Base-by-base conservation (phyloP, 108 stramenopile species). In the Hondaea fermentalgiana region DNA sequence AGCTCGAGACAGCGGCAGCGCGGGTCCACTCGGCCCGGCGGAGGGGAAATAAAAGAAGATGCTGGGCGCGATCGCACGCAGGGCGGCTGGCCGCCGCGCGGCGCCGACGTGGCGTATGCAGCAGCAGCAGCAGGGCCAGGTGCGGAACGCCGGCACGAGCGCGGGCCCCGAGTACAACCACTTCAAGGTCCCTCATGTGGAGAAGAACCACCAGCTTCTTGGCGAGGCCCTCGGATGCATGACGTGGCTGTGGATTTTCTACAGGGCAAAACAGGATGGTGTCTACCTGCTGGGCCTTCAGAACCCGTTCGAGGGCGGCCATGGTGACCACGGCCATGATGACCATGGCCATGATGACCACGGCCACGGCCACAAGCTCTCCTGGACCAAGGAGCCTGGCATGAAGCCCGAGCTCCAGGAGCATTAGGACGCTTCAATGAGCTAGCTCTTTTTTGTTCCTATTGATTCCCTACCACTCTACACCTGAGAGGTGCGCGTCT, bases 111-210 rank as follows among this genome's bases (percentile, higher is more conserved):
- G 64, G 64, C 64, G 64, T 35, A 35, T 35, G 35, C 35, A 35
- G 35, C 35, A 35, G 35, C 35, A 35, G 35, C 64, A 17, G 64
- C 64, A 16, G 14, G 14, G 14, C 21, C 64, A 69, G 64, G 64
- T 17, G 3, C 64, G 64, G 21, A 69, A 69, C 64, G 64, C 64
- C 42, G 64, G 64, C 64, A 69, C 35, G 21, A 69, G 64, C 64
- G 64, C 64, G 25, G 64, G 64, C 14, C 64, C 64, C 21, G 64
- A 83, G 76, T 83, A 83, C 76, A 83, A 83, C 76, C 51, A 83
- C 76, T 83, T 83, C 51, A 53, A 53, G 76, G 49, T 53, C 49
- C 76, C 76, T 8, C 76, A 83, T 1, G 76, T 83, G 76, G 76
- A 83, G 43, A 12, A 12, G 45, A 53, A 35, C 17, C 12, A 83